Evolutionary conservation across 805 yeast species (phyloP).

Genomic region (Wickerhamiella galacta): DNA sequence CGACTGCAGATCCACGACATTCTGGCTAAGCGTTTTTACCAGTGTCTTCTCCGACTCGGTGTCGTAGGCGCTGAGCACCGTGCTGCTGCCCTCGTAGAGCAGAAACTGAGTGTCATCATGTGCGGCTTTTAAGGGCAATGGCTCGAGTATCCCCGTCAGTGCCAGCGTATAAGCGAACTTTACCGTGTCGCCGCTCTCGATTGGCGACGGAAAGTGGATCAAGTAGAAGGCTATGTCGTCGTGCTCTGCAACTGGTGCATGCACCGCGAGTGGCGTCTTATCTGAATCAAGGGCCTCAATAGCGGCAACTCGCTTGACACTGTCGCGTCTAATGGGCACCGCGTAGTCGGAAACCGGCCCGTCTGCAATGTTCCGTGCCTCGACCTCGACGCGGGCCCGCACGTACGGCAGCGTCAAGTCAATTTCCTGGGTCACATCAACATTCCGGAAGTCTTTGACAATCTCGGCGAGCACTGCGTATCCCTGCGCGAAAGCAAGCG

Average conservation of each 20-base stretch:
- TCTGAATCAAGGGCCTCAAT: conserved; percentile 25
- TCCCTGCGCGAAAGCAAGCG: no score
- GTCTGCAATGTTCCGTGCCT: conserved; percentile 39
- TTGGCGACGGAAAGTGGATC: conserved; percentile 42
- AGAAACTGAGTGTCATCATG: conserved; percentile 48
- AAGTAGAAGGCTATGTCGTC: conserved; percentile 20
- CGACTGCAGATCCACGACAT: conserved; percentile 31
- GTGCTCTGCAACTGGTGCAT: conserved; percentile 9
- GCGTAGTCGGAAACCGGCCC: conserved; percentile 40
- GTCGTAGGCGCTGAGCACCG: conserved; percentile 43
- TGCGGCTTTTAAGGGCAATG: conserved; percentile 47
- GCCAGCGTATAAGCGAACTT: conserved; percentile 35
- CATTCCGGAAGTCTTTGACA: no score
- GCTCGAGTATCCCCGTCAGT: conserved; percentile 31
- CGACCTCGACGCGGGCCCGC: conserved; percentile 41
- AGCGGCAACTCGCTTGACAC: conserved; percentile 29
- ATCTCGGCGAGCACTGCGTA: no score
- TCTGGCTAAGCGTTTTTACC: conserved; percentile 28
- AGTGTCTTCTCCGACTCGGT: conserved; percentile 33
- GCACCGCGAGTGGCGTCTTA: conserved; percentile 19
- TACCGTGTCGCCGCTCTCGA: conserved; percentile 43
- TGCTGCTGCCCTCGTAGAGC: conserved; percentile 35
- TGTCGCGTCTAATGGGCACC: conserved; percentile 38
- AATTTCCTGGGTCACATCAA: no score
- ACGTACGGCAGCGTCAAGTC: conserved; percentile 54